phyloP scores from a whole-genome alignment of 2,329 filamentous ascomycete genomes.

The Diaporthe eres region DNA sequence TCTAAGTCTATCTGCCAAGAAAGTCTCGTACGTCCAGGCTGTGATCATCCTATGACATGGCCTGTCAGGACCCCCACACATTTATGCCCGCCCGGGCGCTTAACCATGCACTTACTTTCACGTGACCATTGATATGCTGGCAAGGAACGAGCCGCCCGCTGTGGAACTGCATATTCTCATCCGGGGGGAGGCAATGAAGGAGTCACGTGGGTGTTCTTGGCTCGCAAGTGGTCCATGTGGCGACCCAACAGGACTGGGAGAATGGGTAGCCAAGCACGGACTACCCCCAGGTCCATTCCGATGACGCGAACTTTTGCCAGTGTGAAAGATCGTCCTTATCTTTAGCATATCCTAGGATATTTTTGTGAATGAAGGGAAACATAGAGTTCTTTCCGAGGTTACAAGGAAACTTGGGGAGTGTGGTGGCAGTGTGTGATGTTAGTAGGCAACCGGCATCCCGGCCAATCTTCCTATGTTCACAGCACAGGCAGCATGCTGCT shows the following conservation, averaged over 20 bases:
- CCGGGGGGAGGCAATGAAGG: background rate
- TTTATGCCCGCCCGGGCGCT: background rate
- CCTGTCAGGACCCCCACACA: background rate
- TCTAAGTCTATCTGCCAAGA: background rate
- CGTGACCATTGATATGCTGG: background rate
- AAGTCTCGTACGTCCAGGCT: background rate
- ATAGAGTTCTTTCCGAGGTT: background rate
- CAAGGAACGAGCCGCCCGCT: background rate
- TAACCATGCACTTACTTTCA: background rate
- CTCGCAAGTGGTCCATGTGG: background rate
- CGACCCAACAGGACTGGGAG: background rate
- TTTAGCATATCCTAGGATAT: fast-evolving
- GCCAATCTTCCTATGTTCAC: background rate
- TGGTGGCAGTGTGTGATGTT: too few species aligned
- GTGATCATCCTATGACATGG: background rate
- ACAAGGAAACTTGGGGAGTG: too few species aligned
- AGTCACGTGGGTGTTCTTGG: background rate
- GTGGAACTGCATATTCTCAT: background rate
- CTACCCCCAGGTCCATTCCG: background rate
- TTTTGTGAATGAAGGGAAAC: fast-evolving
- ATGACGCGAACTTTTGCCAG: background rate
- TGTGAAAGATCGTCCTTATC: background rate
- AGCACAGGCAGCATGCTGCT: background rate
- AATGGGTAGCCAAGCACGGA: background rate
- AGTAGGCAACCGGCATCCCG: background rate